phyloP scores from a whole-genome alignment of 2,329 filamentous ascomycete genomes.

The Hypoxylon sp. region DNA sequence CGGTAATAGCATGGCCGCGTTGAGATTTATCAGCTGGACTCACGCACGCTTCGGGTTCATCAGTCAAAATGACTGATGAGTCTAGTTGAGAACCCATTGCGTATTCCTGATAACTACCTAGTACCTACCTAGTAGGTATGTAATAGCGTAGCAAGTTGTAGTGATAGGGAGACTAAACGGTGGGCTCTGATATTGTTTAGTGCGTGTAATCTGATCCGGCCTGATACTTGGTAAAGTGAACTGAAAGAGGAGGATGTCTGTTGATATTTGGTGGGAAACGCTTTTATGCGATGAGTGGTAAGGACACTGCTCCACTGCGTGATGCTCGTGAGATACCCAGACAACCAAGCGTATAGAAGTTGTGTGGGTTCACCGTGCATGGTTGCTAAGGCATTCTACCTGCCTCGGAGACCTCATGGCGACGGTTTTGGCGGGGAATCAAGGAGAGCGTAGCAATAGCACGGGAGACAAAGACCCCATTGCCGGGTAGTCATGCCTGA shows the following conservation, averaged over 20 bases:
- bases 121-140: background rate
- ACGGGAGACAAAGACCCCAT: background rate
- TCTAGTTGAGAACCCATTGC: constrained; percentile 12
- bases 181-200: background rate
- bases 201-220: background rate
- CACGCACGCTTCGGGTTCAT: background rate
- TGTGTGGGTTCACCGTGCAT: background rate
- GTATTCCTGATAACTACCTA: background rate
- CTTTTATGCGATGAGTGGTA: background rate
- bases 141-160: background rate
- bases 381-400: constrained; percentile 3
- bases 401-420: background rate
- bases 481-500: background rate
- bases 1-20: background rate
- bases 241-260: background rate
- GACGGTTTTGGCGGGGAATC: background rate
- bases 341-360: background rate
- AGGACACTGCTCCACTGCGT: background rate
- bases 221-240: background rate
- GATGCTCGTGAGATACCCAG: background rate
- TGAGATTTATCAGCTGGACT: constrained; percentile 5
- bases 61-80: background rate
- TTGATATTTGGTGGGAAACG: background rate
- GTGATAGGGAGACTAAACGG: background rate
- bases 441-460: background rate